Conservation (phyloP, 2,329 filamentous ascomycete species). For the Colletotrichum sojae region DNA sequence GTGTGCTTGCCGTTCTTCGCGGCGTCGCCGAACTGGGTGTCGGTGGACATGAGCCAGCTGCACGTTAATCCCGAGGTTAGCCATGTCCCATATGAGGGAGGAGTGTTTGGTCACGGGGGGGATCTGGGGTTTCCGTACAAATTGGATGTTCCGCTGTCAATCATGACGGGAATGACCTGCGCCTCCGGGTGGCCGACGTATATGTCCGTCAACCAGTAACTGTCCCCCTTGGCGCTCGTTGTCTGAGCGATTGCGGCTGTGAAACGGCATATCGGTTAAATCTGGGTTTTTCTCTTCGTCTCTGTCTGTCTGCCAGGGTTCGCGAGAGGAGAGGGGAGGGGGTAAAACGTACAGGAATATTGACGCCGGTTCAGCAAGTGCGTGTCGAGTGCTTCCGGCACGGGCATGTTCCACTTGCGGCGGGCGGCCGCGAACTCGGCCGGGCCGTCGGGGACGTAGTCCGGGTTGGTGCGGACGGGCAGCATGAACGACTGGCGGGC, state of each 20-base stretch:
- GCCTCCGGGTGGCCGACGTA: slow-evolving; percentile 18
- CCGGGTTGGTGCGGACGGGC: slow-evolving; percentile 27
- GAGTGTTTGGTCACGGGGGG: too few species aligned
- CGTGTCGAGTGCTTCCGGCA: slow-evolving; percentile 25
- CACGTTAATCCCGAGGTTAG: background rate
- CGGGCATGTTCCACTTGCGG: slow-evolving; percentile 31
- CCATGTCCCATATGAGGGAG: background rate
- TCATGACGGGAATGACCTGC: slow-evolving; percentile 33
- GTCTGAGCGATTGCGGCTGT: slow-evolving; percentile 20
- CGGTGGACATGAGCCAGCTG: slow-evolving; percentile 47
- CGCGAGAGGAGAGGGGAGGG: background rate
- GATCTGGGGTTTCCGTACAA: slow-evolving; percentile 11
- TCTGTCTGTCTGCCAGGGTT: too few species aligned
- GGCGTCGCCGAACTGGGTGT: slow-evolving; percentile 44
- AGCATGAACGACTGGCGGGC: slow-evolving; percentile 11
- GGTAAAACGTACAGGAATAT: slow-evolving; percentile 19
- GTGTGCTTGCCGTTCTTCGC: slow-evolving; percentile 57
- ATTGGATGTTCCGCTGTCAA: slow-evolving; percentile 33
- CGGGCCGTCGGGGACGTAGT: slow-evolving; percentile 28
- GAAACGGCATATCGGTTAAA: background rate
- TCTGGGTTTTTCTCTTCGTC: background rate
- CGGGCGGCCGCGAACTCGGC: slow-evolving; percentile 35
- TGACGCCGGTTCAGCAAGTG: slow-evolving; percentile 28
- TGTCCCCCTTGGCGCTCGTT: slow-evolving; percentile 10
- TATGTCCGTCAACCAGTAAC: slow-evolving; percentile 34